phyloP scores from a whole-genome alignment of 2,329 filamentous ascomycete species.

The Diplodia sapinea region DNA sequence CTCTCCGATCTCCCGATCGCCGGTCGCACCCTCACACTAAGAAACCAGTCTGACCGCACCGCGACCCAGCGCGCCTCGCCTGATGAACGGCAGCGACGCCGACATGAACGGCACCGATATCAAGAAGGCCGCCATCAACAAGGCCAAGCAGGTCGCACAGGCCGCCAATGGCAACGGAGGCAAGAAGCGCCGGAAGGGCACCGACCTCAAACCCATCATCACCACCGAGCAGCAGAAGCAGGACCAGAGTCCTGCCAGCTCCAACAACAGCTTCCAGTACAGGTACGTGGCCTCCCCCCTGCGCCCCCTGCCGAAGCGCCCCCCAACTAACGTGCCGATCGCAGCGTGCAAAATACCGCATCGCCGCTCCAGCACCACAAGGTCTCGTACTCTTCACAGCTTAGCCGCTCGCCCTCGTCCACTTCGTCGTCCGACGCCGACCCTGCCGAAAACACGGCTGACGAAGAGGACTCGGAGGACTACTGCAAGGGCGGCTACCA shows the following conservation, averaged over 20 bases:
- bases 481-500: constrained; percentile 99
- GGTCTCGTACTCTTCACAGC: constrained; percentile 58
- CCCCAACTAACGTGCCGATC: constrained; percentile 20
- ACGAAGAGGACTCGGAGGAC: constrained; percentile 98
- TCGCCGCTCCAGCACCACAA: constrained; percentile 53
- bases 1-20: constrained; percentile 34
- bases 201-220: constrained; percentile 74
- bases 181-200: constrained; percentile 79
- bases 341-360: constrained; percentile 57
- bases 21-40: constrained; percentile 32
- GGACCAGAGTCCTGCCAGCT: constrained; percentile 51
- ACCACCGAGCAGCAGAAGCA: constrained; percentile 66
- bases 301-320: constrained; percentile 13
- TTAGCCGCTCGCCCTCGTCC: constrained; percentile 76
- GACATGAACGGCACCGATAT: constrained; percentile 68
- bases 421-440: constrained; percentile 79
- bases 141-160: constrained; percentile 69
- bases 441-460: constrained; percentile 85
- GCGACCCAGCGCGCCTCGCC: constrained; percentile 29
- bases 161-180: constrained; percentile 61
- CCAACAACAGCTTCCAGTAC: constrained; percentile 45
- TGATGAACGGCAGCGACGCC: constrained; percentile 26
- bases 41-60: constrained; percentile 25
- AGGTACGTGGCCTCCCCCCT: constrained; percentile 44
- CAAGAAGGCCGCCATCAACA: constrained; percentile 69